Conservation (phyloP, 2,329 filamentous ascomycete genomes). For the Pseudogymnoascus sp. region DNA sequence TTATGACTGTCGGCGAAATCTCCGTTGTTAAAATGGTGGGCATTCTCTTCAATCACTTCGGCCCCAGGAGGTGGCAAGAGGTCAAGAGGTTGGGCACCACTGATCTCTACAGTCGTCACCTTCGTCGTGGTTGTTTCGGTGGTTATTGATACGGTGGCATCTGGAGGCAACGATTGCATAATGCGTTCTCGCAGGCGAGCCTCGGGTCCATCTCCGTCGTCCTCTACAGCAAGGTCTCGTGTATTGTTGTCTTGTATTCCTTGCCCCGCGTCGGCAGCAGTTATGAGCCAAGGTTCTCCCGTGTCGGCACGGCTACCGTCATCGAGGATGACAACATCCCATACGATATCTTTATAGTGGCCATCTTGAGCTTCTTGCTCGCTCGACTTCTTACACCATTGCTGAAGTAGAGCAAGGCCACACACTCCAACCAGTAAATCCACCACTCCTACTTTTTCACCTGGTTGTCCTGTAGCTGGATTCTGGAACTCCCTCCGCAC, state of each 20-base stretch:
- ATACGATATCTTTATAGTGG: constrained; percentile 51
- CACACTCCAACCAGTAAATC: constrained; percentile 57
- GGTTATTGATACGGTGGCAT: constrained; percentile 53
- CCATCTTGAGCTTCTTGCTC: constrained; percentile 43
- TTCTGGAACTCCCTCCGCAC: constrained; percentile 59
- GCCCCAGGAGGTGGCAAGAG: constrained; percentile 52
- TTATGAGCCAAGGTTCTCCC: constrained; percentile 30
- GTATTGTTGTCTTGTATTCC: constrained; percentile 34
- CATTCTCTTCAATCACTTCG: constrained; percentile 49
- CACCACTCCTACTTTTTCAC: constrained; percentile 53
- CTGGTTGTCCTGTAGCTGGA: constrained; percentile 51
- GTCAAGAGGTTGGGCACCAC: constrained; percentile 43
- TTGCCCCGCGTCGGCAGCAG: constrained; percentile 18
- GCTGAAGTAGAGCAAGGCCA: constrained; percentile 56
- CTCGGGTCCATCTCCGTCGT: constrained; percentile 39
- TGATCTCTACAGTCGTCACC: constrained; percentile 58
- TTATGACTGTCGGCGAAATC: constrained; percentile 19
- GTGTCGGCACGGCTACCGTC: constrained; percentile 53
- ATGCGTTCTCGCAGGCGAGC: constrained; percentile 47
- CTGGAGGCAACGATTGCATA: constrained; percentile 46
- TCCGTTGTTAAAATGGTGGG: constrained; percentile 18
- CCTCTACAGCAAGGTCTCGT: constrained; percentile 26
- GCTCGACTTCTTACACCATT: constrained; percentile 45
- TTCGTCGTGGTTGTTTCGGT: constrained; percentile 55
- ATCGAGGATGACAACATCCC: constrained; percentile 60